phyloP scores from a whole-genome alignment of 75 land plant genomes.

The Pinus taeda region DNA sequence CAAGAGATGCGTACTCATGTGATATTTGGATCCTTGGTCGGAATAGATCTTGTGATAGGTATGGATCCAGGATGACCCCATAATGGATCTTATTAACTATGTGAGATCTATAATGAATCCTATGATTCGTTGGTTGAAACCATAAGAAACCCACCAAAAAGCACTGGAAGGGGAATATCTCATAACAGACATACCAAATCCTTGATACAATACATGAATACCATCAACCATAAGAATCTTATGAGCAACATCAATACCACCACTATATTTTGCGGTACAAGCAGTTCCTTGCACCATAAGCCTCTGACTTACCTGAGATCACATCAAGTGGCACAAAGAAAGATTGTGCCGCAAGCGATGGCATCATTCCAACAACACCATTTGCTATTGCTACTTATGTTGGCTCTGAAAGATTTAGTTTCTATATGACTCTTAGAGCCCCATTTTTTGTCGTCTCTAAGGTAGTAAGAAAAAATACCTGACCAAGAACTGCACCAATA shows the following conservation, averaged over 20 bases:
- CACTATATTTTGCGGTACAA: conserved; percentile 74
- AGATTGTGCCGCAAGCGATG: conserved; percentile 78
- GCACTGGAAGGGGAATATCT: conserved; percentile 98
- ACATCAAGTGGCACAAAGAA: conserved; percentile 98
- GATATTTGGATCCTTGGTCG: no score
- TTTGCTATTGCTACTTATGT: conserved; percentile 86
- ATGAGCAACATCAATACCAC: conserved; percentile 88
- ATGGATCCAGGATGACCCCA: no score
- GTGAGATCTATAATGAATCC: no score
- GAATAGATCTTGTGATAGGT: no score
- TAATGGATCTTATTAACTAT: no score
- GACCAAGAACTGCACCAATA: conserved; percentile 88
- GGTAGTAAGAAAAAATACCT: conserved; percentile 85
- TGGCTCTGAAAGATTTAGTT: conserved; percentile 70
- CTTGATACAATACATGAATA: conserved; percentile 84
- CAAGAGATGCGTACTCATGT: no score
- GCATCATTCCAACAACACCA: conserved; percentile 85
- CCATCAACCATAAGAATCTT: conserved; percentile 81
- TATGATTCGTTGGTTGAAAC: conserved; percentile 83
- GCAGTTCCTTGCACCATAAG: conserved; percentile 98
- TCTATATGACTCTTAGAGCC: conserved; percentile 66
- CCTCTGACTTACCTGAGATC: conserved; percentile 88
- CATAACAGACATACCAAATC: conserved; percentile 93
- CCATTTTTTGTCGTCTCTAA: conserved; percentile 86
- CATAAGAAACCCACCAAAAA: conserved; percentile 99